Evolutionary conservation across 768 basidiomycete genomes (phyloP), one percentile per base, ranked within the genome.

Genomic region (Hortiboletus campestris): DNA sequence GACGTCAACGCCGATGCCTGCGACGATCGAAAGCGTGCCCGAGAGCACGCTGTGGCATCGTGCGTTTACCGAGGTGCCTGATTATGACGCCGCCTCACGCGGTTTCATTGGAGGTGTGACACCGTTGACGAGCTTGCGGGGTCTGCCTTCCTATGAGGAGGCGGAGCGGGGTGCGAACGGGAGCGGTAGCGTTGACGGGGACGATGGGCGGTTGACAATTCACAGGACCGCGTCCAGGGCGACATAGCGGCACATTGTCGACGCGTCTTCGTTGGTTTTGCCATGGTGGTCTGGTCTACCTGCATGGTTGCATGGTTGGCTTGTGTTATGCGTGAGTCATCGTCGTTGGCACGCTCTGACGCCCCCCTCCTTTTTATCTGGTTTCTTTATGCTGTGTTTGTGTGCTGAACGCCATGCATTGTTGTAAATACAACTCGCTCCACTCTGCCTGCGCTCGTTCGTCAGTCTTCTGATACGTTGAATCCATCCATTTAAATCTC

Each of bases 71-170:
- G 84, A 80, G 75, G 90, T 97, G 17, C 96, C 96, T 2, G 84
- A 90, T 61, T 98, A 98, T 70, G 80, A 80, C 19, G 80, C 91
- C 44, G 92, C 95, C 3, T 84, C 87, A 57, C 77, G 88, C 14
- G 94, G 94, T 7, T 96, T 95, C 72, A 79, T 95, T 28, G 94
- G 94, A 8, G 94, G 94, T 6, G 86, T 95, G n/a, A 85, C 89
- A 11, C 94, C 96, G 16, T 71, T 94, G 65, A 79, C 79, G 63
- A 87, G 88, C 63, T 78, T 87, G 76, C 77, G 75, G 28, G 92
- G 89, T 7, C 67, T 96, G 61, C 95, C 95, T 45, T 89, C 85
- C 38, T 98, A 98, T 62, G 92, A 91, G 61, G 93, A 93, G 66
- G 82, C 82, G 12, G 65, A 68, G 46, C 49, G 64, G 57, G 41